phyloP scores from a whole-genome alignment of 208 protist species.

The Trypanosoma caninum region DNA sequence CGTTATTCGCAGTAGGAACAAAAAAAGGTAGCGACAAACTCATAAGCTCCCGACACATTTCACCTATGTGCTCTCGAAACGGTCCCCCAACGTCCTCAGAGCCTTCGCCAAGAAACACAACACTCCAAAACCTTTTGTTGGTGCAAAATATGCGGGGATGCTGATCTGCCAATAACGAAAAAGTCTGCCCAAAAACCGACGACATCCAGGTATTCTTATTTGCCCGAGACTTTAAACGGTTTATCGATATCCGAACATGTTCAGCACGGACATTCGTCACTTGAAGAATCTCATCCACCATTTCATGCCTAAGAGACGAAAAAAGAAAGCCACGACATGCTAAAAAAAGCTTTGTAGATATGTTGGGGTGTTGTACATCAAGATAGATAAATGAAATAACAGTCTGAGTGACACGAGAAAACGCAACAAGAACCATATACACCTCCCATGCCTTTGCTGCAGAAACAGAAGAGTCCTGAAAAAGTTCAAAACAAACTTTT shows the following conservation, averaged over 20 bases:
- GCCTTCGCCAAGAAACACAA: constrained; percentile 90
- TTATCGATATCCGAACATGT: constrained; percentile 82
- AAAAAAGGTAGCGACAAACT: constrained; percentile 77
- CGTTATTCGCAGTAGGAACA: constrained; percentile 88
- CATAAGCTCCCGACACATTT: constrained; percentile 93
- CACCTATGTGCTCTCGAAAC: constrained; percentile 90
- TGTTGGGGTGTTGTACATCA: constrained; percentile 39
- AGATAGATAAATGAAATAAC: constrained; percentile 78
- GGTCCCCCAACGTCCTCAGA: constrained; percentile 93
- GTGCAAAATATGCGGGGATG: constrained; percentile 82
- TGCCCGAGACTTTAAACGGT: constrained; percentile 60
- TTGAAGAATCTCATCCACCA: constrained; percentile 64
- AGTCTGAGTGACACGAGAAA: constrained; percentile 66
- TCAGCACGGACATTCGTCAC: constrained; percentile 77
- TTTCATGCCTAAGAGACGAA: constrained; percentile 42
- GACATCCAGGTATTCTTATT: constrained; percentile 38
- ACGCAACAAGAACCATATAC: constrained; percentile 58
- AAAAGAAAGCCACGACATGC: constrained; percentile 66
- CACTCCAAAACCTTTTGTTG: constrained; percentile 85
- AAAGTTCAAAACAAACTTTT: constrained; percentile 26
- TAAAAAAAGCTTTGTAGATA: constrained; percentile 63
- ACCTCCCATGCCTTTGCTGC: constrained; percentile 38
- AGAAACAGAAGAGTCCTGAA: constrained; percentile 17
- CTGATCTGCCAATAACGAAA: constrained; percentile 55
- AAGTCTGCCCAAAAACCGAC: constrained; percentile 90